phyloP scores from a whole-genome alignment of 140 eudicot species.

The Flaveria floridana region DNA sequence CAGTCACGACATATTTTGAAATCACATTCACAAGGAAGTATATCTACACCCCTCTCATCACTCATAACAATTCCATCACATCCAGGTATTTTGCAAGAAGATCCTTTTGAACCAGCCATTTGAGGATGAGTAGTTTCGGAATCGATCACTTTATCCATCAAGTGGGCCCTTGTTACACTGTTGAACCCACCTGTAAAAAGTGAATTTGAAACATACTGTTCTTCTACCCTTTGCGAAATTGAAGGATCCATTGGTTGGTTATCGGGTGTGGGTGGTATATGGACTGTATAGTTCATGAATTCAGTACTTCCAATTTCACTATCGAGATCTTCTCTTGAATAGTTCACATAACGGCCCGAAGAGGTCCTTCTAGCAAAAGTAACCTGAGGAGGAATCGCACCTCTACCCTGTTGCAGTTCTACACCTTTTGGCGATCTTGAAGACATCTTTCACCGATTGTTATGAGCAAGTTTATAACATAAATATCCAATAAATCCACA shows the following conservation, averaged over 20 bases:
- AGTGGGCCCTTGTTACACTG: conserved; percentile 84
- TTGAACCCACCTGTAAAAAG: conserved; percentile 87
- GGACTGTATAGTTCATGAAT: conserved; percentile 69
- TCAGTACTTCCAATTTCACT: conserved; percentile 69
- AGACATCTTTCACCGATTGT: conserved; percentile 41
- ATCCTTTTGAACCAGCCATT: conserved; percentile 97
- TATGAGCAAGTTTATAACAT: conserved; percentile 21
- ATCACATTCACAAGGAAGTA: conserved; percentile 95
- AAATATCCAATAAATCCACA: conserved; percentile 25
- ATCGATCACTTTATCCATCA: conserved; percentile 97
- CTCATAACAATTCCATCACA: conserved; percentile 97
- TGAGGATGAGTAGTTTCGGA: conserved; percentile 90
- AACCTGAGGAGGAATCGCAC: conserved; percentile 49
- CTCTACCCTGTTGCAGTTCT: conserved; percentile 48
- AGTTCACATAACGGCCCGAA: conserved; percentile 74
- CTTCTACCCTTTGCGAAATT: conserved; percentile 85
- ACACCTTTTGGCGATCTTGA: conserved; percentile 51
- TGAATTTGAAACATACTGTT: conserved; percentile 88
- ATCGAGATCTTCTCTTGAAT: conserved; percentile 79
- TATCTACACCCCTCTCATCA: conserved; percentile 85
- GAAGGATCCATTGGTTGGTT: conserved; percentile 91
- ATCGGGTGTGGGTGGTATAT: conserved; percentile 89
- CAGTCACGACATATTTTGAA: conserved; percentile 91
- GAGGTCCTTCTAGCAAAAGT: conserved; percentile 77
- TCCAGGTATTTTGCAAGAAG: conserved; percentile 67